A percentile compares a stretch with the other conserved stretches of the same genome.
phyloP scores from a whole-genome alignment of 1,284 basidiomycete species.

The Austroboletus sp. region DNA sequence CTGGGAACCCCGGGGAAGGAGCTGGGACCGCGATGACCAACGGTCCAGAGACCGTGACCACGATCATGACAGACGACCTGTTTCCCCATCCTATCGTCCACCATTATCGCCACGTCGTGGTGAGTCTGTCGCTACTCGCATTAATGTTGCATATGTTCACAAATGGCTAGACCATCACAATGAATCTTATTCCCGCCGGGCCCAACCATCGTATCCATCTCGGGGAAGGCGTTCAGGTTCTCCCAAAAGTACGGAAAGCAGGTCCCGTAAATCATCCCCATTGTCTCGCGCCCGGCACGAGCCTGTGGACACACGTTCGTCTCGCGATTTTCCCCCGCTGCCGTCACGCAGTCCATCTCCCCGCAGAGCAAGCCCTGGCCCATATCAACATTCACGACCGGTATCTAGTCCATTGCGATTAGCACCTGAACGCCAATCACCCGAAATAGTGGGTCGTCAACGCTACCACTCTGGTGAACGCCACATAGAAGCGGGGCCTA shows the following conservation, averaged over 20 bases:
- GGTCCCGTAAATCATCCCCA: conserved; percentile 25
- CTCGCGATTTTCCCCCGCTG: conserved; percentile 10
- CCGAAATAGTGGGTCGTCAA: not conserved
- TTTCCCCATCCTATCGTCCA: conserved; percentile 16
- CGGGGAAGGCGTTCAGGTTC: conserved; percentile 23
- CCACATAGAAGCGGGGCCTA: conserved; percentile 2
- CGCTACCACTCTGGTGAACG: conserved; percentile 1
- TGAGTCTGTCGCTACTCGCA: conserved; percentile 10
- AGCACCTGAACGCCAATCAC: conserved; percentile 2
- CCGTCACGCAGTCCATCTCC: conserved; percentile 13
- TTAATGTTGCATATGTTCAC: conserved; percentile 2
- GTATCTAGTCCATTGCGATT: conserved; percentile 12
- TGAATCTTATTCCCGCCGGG: conserved; percentile 16
- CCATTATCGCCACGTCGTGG: conserved; percentile 25
- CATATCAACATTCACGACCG: conserved; percentile 5
- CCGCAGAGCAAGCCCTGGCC: conserved; percentile 14
- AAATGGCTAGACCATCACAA: conserved; percentile 10
- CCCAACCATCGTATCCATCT: conserved; percentile 9
- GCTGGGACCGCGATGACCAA: conserved; percentile 24
- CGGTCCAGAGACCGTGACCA: conserved; percentile 19
- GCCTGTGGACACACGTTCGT: conserved; percentile 5
- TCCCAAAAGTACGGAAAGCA: conserved; percentile 19
- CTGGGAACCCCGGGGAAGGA: conserved; percentile 19
- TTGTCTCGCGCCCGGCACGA: conserved; percentile 17
- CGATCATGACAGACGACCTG: conserved; percentile 15